Base-by-base conservation (phyloP, 2,329 filamentous ascomycete species). In the Ophiostoma sp. region DNA sequence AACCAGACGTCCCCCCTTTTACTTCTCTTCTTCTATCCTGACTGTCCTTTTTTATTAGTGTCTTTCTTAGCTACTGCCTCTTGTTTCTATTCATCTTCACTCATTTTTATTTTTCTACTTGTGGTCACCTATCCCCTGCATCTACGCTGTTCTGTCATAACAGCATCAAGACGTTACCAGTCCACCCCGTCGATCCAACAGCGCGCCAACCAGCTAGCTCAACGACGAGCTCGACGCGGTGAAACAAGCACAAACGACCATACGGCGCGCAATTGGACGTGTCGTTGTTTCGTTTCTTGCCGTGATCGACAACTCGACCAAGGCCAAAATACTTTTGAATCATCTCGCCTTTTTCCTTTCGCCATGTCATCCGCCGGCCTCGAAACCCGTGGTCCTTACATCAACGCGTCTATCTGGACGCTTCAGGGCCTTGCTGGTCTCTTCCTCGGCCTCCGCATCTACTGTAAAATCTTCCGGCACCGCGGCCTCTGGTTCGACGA, bases 401-500 rank as follows among this genome's bases (percentile, higher is more conserved):
- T 78, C 50, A 76, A 78, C 71, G 76, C 75, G 11, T 74, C 73
- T 9, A 73, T 77, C 45, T 78, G 77, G 77, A 61, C 75, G 3
- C 66, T 77, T 1, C 71, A 69, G 6, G 48, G 72, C 2, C 59
- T 78, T 1, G 74, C 77, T 2, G 72, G 71, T n/a, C 28, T 76
- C 4, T 79, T 79, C 42, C 72, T 79, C 17, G 75, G 75, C 4
- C 74, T 78, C 52, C 75, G 78, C 1, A 70, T 79, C 9, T 78
- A 78, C 72, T 79, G 78, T 77, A 79, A 79, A 74, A 12, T 61
- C 15, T 61, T 36, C 52, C 69, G 69, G 6, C 52, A 55, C 57
- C 75, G 76, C 8, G 76, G 77, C 5, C 55, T 79, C n/a, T 79
- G 78, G 78, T 79, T 78, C 78, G 78, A 79, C 48, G 78, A 79